Base-by-base conservation (phyloP, 305 asterid genomes). In the Monarda citriodora region DNA sequence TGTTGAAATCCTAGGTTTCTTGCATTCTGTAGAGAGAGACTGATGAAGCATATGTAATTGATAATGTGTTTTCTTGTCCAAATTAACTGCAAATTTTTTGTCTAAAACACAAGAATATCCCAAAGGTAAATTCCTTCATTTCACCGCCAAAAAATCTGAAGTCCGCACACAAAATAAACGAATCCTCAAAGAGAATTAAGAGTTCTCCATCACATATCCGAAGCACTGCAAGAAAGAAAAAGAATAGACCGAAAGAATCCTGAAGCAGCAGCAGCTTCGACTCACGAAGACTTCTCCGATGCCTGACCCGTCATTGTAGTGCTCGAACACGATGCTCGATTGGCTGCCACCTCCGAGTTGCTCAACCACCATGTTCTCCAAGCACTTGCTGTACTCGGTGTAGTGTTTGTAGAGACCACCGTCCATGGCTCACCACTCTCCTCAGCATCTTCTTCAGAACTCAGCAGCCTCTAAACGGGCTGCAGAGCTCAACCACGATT, bases 341-440 rank as follows among this genome's bases (percentile, higher is more conserved):
- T 78, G 60, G 23, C 58, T 18, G 36, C 64, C 82, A 11, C 70
- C 86, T 25, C 89, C 93, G 9, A 92, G 72, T 58, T 89, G 34
- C 63, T 87, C 93, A 4, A 22, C 20, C 69, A 89, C 53, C 2
- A 93, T 80, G 70, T 64, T 82, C 77, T 92, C 89, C 54, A 89
- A 74, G 72, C 95, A 80, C 74, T 79, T 82, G 0, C 96, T 77
- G 69, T 84, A 92, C 36, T 85, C 86, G 0, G 87, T 58, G 61
- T 92, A 89, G 76, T 83, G 96, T 80, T 89, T 93, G 20, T 81
- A 89, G 29, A 92, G 60, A 16, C 95, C 98, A 0, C 97, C 98
- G 12, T 89, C 98, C 87, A 92, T 78, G 48, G 95, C 97, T 60
- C 72, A 0, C 72, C 70, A 58, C 60, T 72, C 16, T 53, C 87